A percentile compares a stretch with the other conserved stretches of the same genome.
Evolutionary conservation across 2,329 filamentous ascomycete species (phyloP).

Genomic region (Ophiostoma australiae): DNA sequence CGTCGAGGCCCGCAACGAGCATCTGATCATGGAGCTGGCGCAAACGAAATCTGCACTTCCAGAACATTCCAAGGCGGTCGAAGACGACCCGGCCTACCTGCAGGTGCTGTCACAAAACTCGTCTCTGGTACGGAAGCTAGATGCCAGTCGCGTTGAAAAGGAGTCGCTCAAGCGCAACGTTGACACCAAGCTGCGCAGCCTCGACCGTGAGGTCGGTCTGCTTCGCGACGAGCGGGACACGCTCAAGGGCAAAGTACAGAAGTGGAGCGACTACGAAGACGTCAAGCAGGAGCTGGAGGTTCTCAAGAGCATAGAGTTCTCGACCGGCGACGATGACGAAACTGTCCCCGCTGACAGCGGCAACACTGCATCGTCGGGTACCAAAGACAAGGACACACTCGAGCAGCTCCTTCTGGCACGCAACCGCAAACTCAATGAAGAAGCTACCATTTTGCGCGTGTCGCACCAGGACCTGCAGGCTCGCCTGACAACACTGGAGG

Average conservation of each 20-base stretch:
- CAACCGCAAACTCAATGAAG: slow-evolving; percentile 94
- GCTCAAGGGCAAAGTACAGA: slow-evolving; percentile 75
- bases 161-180: slow-evolving; percentile 73
- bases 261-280: slow-evolving; percentile 92
- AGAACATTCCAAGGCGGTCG: slow-evolving; percentile 57
- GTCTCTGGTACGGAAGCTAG: slow-evolving; percentile 80
- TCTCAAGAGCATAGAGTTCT: slow-evolving; percentile 95
- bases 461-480: slow-evolving; percentile 88
- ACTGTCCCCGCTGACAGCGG: slow-evolving; percentile 39
- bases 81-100: slow-evolving; percentile 86
- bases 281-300: slow-evolving; percentile 95
- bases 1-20: slow-evolving; percentile 89
- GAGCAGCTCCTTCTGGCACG: slow-evolving; percentile 87
- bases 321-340: slow-evolving; percentile 79
- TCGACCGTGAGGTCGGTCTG: slow-evolving; percentile 71
- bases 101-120: slow-evolving; percentile 90
- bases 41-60: slow-evolving; percentile 74
- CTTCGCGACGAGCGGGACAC: slow-evolving; percentile 76
- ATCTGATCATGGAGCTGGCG: slow-evolving; percentile 82
- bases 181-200: slow-evolving; percentile 67
- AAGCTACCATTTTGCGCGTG: slow-evolving; percentile 85
- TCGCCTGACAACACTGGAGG: slow-evolving; percentile 72
- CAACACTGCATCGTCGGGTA: slow-evolving; percentile 32
- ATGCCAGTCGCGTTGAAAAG: slow-evolving; percentile 75
- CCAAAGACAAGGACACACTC: slow-evolving; percentile 71